Conservation (phyloP, 192 early-diverging fungal species). For the Thoreauomyces humboldtii region DNA sequence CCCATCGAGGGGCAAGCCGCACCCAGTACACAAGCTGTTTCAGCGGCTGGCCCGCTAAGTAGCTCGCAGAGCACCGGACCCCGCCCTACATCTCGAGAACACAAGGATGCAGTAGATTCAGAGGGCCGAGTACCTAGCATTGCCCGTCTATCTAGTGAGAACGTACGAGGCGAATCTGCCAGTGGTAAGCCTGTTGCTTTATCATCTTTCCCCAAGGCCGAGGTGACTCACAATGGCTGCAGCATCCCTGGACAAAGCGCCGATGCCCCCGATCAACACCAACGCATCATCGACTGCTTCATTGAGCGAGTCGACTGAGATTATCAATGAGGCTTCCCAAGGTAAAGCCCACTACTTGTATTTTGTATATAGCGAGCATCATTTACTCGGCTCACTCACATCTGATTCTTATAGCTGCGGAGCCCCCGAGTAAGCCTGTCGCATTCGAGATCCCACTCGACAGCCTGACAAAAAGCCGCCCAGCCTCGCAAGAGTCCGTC, state of each 20-base stretch:
- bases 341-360: background rate
- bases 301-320: background rate
- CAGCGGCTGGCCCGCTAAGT: background rate
- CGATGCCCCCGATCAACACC: conserved; percentile 6
- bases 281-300: background rate
- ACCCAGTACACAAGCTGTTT: background rate
- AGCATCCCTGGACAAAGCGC: conserved; percentile 3
- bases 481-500: conserved; percentile 21
- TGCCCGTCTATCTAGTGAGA: too few species aligned
- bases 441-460: conserved; percentile 57
- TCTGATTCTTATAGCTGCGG: conserved; percentile 2
- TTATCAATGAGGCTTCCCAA: background rate
- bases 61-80: background rate
- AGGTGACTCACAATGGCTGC: too few species aligned
- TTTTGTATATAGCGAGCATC: background rate
- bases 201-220: too few species aligned
- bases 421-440: conserved; percentile 31
- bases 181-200: background rate
- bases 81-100: too few species aligned
- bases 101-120: too few species aligned
- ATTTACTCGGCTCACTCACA: background rate
- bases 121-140: too few species aligned
- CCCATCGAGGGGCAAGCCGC: background rate
- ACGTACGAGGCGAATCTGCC: too few species aligned
- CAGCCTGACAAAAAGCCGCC: too few species aligned